Base-by-base conservation (phyloP, 2,329 filamentous ascomycete genomes). In the Fusarium metavorans region DNA sequence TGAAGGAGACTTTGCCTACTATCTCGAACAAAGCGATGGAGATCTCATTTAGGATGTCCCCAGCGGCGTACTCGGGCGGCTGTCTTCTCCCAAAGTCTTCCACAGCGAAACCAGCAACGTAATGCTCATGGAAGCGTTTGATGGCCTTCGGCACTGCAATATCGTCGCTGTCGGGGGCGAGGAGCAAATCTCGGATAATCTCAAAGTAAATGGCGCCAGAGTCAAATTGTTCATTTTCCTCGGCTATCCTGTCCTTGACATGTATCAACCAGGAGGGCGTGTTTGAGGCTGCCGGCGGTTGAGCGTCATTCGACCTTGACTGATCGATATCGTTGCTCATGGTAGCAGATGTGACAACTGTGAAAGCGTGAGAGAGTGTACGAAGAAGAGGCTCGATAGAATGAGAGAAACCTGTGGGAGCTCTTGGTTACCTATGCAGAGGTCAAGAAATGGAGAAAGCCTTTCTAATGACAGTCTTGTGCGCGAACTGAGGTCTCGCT, bases 51-150 rank as follows among this genome's bases (percentile, higher is more conserved):
- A 72, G 9, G 0, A 18, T 9, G 3, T 11, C 9, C 1, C 63
- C 71, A 23, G 66, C 71, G 11, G 5, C 18, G 9, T 73, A 66
- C 23, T 66, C 62, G 4, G 61, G 60, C 5, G 54, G 43, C 1
- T 57, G n/a, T 4, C 64, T 56, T 16, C 27, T n/a, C 6, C 57
- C 37, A 25, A 62, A 61, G 9, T 67, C 45, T 7, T 63, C 65
- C 4, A 4, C 20, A 16, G 30, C 7, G 16, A 63, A 57, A 1
- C 23, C 50, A 9, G 48, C 20, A 23, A 32, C 23, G 30, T 68
- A 65, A 13, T 65, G 1, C 1, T 65, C 23, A 3, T 27, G 8
- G 27, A 68, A 65, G 6, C 20, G 11, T 8, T 56, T 23, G 35
- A 61, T 34, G 14, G 66, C 61, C 10, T 35, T 58, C n/a, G 66